Conservation (phyloP, 768 basidiomycete species). For the Calocera viscosa region DNA sequence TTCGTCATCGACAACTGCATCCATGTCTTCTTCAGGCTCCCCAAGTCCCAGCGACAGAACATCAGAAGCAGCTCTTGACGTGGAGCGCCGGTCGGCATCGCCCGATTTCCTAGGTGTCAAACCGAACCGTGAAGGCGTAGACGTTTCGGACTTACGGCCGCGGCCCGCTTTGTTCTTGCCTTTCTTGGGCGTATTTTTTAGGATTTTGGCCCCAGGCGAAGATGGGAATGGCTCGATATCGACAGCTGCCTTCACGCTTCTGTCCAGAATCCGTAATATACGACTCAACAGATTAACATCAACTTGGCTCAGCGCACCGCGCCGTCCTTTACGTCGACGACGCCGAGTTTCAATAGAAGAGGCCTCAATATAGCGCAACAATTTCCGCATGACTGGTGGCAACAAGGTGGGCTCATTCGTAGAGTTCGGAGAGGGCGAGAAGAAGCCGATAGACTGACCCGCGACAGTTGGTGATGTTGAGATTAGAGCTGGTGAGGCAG, state of each 20-base stretch:
- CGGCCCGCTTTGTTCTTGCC: conserved; percentile 24
- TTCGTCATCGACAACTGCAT: conserved; percentile 25
- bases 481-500: background rate
- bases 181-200: conserved; percentile 24
- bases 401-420: conserved; percentile 44
- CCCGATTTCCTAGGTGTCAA: background rate
- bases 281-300: conserved; percentile 51
- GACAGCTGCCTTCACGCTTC: conserved; percentile 65
- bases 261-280: conserved; percentile 63
- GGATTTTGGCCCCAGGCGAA: conserved; percentile 25
- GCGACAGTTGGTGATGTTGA: background rate
- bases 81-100: conserved; percentile 29
- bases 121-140: background rate
- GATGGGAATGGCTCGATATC: conserved; percentile 57
- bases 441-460: background rate
- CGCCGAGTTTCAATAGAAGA: conserved; percentile 16
- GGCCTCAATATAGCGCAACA: conserved; percentile 2
- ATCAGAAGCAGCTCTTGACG: conserved; percentile 26
- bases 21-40: conserved; percentile 19
- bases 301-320: conserved; percentile 53
- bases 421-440: background rate
- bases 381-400: background rate
- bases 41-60: conserved; percentile 16
- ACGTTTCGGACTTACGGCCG: background rate
- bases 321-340: conserved; percentile 28